These are phyloP conservation scores for Pseudocercospora crystallina DNA, from an alignment of 2,329 filamentous ascomycete genomes.

Conservation along the genomic window DNA sequence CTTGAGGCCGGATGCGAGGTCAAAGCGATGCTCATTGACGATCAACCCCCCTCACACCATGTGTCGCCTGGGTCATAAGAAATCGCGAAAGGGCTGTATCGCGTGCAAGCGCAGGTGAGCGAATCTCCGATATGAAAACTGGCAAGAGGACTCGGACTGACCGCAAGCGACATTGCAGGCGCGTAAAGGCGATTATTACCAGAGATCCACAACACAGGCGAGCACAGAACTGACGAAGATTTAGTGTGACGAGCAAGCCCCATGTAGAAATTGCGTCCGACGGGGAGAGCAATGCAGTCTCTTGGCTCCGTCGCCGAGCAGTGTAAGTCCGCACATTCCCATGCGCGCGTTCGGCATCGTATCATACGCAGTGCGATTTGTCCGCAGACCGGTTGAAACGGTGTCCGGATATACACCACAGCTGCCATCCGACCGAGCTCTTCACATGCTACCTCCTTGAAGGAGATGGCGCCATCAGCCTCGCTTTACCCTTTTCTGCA, in stretches of 20 bases:
- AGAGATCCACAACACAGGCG: too few species aligned
- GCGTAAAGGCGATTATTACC: too few species aligned
- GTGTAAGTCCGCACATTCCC: conserved; percentile 7
- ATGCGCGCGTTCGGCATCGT: too few species aligned
- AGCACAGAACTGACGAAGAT: neutral
- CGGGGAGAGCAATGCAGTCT: conserved; percentile 17
- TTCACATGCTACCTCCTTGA: neutral
- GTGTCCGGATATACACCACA: neutral
- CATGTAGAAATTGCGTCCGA: conserved; percentile 16
- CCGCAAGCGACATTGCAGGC: too few species aligned
- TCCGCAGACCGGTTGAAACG: too few species aligned
- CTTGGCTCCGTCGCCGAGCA: conserved; percentile 11
- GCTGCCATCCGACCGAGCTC: too few species aligned
- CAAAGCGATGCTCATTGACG: too few species aligned
- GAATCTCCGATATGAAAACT: conserved; percentile 7
- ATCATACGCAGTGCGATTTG: too few species aligned
- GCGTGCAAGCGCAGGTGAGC: conserved; percentile 16
- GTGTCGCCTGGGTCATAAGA: conserved; percentile 17
- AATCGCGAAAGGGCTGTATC: conserved; percentile 15
- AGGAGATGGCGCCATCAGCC: neutral
- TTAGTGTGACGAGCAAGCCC: conserved; percentile 18
- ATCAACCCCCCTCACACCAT: too few species aligned
- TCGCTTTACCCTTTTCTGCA: too few species aligned
- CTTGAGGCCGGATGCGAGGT: too few species aligned
- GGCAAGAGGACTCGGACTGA: too few species aligned